Base-by-base conservation (phyloP, 2,329 filamentous ascomycete species). In the Microsporum audouinii region DNA sequence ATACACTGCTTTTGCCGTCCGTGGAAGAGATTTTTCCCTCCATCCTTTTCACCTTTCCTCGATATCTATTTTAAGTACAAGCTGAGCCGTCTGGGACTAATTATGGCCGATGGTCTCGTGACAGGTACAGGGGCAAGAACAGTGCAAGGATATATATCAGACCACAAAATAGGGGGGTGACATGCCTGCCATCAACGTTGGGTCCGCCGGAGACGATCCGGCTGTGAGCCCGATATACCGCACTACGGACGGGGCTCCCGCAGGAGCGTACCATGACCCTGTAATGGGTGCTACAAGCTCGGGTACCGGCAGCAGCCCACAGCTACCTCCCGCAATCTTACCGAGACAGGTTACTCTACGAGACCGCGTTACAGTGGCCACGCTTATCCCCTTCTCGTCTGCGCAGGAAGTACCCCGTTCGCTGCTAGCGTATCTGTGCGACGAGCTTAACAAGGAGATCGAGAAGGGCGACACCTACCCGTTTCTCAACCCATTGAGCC, bases 401-500 rank as follows among this genome's bases (percentile, higher is more conserved):
- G 82, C 83, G 17, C 79, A 84, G 61, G 84, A 91, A 70, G 86
- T 95, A n/a, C 91, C 91, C 1, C 77, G 79, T 43, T 86, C 87
- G 5, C 78, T 96, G 62, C 78, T 92, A 39, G 80, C 81, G 43
- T 94, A 95, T 70, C 83, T 96, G 55, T 88, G 84, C 67, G 88
- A 90, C 69, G 87, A 94, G 75, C 82, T 95, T 68, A 92, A 91
- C 72, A 87, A 88, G 74, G 91, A 95, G 74, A 94, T 96, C 69
- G 89, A 94, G 70, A 88, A 89, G 73, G 91, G 91, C 61, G 90
- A 95, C 72, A 95, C 91, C 0, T 95, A 95, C 73, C 89, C 91
- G 27, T 92, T 95, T 88, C 84, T 87, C 68, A 86, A 91, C 59
- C 79, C 85, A 17, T 84, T 95, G 74, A 78, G 86, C 3, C 77